Base-by-base conservation (phyloP, 805 yeast species). In the Suhomyces pyralidae region DNA sequence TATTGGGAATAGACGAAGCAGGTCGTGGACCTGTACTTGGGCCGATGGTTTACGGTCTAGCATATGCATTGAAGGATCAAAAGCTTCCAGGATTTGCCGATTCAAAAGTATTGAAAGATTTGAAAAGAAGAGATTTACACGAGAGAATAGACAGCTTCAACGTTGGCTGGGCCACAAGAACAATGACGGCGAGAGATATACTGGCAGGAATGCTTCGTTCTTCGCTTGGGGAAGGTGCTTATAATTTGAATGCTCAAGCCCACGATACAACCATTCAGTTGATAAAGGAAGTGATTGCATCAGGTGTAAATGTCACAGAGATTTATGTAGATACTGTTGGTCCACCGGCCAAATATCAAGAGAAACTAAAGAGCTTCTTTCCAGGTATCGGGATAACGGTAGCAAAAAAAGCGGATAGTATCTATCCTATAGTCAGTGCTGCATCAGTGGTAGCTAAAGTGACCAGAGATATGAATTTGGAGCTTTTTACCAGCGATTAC, bases 11-110 rank as follows among this genome's bases (percentile, higher is more conserved):
- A 1, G 99, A 94, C 68, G 99, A 94, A 66, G 99, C 99, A 0
- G 99, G 99, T 0, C 79, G 99, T 58, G 99, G 99, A 0, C 99
- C 99, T 0, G 97, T 96, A 0, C 62, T 96, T 40, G 99, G 99
- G 0, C 96, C 98, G 0, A 94, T 94, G 99, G 99, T 94, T 1
- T 94, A 94, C 64, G 96, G 96, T 3, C 76, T 90, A 6, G 84
- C 94, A 3, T 94, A 90, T 64, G 85, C 96, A 56, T 69, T 84
- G 10, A 76, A 79, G 46, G 67, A 72, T 0, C 78, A 80, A 24
- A 64, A 59, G 42, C 70, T 78, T 30, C 86, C 82, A 58, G 97
- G 91, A 14, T 94, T 94, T 71, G 97, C 93, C 9, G 99, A 94
- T 68, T 92, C 98, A 5, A 94, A 94, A 63, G 86, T 88, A 5